A percentile compares a stretch with the other conserved stretches of the same genome.
phyloP scores from a whole-genome alignment of 2,329 filamentous ascomycete species.

The Phoma sp. region DNA sequence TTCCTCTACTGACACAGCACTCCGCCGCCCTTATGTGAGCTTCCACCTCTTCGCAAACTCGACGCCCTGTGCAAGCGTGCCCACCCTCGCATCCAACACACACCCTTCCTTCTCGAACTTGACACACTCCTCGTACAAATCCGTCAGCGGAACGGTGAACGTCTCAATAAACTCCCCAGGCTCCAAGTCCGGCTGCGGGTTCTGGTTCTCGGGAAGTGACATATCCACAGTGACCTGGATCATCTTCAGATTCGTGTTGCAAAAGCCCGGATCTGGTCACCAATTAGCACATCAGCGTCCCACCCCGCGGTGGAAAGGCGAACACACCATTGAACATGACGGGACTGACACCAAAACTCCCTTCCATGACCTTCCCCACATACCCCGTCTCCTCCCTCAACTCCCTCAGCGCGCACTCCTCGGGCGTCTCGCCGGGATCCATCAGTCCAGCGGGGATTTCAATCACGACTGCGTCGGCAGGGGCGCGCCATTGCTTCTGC shows the following conservation, averaged over 20 bases:
- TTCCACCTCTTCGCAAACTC: constrained; percentile 67
- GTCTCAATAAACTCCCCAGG: constrained; percentile 84
- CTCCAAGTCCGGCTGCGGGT: constrained; percentile 71
- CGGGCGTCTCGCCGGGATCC: constrained; percentile 64
- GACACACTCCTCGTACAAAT: constrained; percentile 71
- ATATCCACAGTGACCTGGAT: constrained; percentile 77
- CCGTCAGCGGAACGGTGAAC: constrained; percentile 69
- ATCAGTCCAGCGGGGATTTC: constrained; percentile 68
- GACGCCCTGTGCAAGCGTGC: constrained; percentile 78
- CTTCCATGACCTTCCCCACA: constrained; percentile 54
- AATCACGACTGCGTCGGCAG: constrained; percentile 64
- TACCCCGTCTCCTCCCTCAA: constrained; percentile 70
- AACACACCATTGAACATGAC: constrained; percentile 52
- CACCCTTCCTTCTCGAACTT: constrained; percentile 72
- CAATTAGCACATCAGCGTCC: background rate
- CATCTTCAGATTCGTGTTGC: constrained; percentile 59
- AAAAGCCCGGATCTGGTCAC: constrained; percentile 48
- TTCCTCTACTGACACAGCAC: background rate
- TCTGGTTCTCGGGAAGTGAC: constrained; percentile 69
- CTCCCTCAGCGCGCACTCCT: constrained; percentile 65
- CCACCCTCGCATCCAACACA: constrained; percentile 79
- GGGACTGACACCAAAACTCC: constrained; percentile 45
- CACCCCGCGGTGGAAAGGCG: no score
- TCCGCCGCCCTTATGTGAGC: background rate
- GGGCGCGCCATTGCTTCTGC: constrained; percentile 64